Percentiles rank a stretch among this genome's conserved stretches.
These are phyloP conservation scores for Eucalyptus cladocalyx DNA, from an alignment of 345 rosid species.

Conservation along the genomic window DNA sequence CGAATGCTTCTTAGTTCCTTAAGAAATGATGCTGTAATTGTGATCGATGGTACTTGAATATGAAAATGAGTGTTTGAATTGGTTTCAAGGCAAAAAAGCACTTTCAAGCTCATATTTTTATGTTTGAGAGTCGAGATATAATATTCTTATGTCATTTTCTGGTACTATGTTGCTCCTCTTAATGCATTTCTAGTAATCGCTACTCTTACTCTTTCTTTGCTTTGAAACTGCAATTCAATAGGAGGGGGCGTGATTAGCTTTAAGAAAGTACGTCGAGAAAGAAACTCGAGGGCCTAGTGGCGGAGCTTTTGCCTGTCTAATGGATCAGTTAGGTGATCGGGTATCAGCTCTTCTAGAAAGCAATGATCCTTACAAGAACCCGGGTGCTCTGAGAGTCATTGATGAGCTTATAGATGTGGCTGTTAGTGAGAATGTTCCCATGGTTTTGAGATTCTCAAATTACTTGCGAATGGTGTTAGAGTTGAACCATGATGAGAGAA, in stretches of 20 bases:
- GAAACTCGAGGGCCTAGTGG: conserved; percentile 80
- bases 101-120: neutral
- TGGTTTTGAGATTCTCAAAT: conserved; percentile 75
- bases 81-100: neutral
- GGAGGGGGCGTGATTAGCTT: conserved; percentile 75
- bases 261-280: conserved; percentile 79
- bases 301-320: conserved; percentile 74
- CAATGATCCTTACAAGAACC: conserved; percentile 66
- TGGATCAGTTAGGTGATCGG: conserved; percentile 80
- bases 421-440: conserved; percentile 90
- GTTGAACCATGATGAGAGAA: conserved; percentile 71
- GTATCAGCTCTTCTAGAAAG: conserved; percentile 61
- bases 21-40: neutral
- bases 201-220: neutral
- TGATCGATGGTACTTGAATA: neutral
- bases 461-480: conserved; percentile 75
- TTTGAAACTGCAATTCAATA: neutral
- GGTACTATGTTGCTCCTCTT: neutral
- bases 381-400: conserved; percentile 82
- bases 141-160: neutral
- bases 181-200: neutral
- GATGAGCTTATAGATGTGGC: conserved; percentile 88
- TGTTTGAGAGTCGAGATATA: neutral
- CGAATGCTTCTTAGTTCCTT: neutral
- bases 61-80: neutral